Evolutionary conservation across 192 early-diverging fungal species (phyloP).

Genomic region (Backusella parvicylindrica): DNA sequence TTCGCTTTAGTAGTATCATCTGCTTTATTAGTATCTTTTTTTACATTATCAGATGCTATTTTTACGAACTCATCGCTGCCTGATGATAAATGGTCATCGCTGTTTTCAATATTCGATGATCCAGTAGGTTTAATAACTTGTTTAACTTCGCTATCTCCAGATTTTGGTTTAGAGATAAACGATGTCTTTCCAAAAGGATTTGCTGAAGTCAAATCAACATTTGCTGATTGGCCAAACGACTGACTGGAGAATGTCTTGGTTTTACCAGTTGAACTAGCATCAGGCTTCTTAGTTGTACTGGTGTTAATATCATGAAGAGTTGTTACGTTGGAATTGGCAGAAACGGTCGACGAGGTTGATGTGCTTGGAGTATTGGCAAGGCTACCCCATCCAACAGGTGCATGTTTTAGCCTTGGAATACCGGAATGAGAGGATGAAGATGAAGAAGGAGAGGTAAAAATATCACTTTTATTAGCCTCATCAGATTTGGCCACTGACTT

Average conservation of each 20-base stretch:
- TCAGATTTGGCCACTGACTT: not conserved
- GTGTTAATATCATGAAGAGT: not conserved
- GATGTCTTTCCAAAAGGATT: not conserved
- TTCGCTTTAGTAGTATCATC: not conserved
- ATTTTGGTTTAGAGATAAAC: not conserved
- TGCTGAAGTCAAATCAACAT: not conserved
- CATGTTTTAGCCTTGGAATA: not conserved
- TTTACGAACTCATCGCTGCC: not conserved
- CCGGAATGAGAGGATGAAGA: not conserved
- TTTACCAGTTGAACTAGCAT: not conserved
- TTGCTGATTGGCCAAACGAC: not conserved
- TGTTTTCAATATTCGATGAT: not conserved
- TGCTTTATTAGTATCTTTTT: not conserved
- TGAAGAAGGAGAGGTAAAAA: not conserved
- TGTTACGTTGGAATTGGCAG: not conserved
- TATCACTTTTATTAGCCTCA: not conserved
- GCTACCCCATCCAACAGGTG: not conserved
- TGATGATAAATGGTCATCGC: not conserved
- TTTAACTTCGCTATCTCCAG: not conserved
- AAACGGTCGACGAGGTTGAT: not conserved
- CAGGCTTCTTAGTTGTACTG: not conserved
- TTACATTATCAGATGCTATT: not conserved
- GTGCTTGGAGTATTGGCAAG: not conserved
- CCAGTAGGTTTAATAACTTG: not conserved
- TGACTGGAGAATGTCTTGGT: not conserved